These are phyloP conservation scores for Boletus subparvulus DNA, from an alignment of 768 basidiomycete species.

Conservation along the genomic window DNA sequence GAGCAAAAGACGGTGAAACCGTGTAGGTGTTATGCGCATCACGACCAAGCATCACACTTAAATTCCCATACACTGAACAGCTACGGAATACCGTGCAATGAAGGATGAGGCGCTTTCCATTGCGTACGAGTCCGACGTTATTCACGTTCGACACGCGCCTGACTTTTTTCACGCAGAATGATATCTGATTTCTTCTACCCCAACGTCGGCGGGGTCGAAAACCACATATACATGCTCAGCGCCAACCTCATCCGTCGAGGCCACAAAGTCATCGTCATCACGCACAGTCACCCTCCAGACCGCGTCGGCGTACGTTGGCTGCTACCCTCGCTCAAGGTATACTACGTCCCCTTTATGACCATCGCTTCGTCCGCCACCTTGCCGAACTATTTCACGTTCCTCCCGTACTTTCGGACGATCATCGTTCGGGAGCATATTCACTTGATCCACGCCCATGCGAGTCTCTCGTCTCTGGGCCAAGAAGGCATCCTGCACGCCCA, in stretches of 20 bases:
- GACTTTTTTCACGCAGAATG: constrained; percentile 59
- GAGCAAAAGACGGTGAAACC: not conserved
- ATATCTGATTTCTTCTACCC: constrained; percentile 97
- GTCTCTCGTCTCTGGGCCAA: constrained; percentile 85
- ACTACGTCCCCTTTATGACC: constrained; percentile 87
- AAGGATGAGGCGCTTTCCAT: constrained; percentile 29
- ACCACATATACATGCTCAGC: constrained; percentile 91
- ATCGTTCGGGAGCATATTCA: constrained; percentile 82
- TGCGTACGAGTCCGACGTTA: constrained; percentile 19
- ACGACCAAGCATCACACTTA: not conserved
- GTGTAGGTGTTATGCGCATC: not conserved
- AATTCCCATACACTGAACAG: not conserved
- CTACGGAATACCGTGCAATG: constrained; percentile 16
- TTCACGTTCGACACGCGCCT: not conserved
- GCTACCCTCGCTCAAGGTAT: constrained; percentile 84
- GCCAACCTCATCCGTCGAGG: constrained; percentile 78
- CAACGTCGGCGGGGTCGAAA: constrained; percentile 92
- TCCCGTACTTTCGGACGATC: constrained; percentile 91
- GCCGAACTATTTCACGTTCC: constrained; percentile 89
- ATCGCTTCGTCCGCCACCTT: constrained; percentile 92
- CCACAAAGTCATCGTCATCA: constrained; percentile 94
- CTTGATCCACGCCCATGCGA: constrained; percentile 89
- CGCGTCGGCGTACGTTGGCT: constrained; percentile 91
- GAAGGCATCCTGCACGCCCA: constrained; percentile 91
- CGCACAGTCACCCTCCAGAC: constrained; percentile 84